Conservation (phyloP, 2,329 filamentous ascomycete genomes). For the Verticillium isaacii region DNA sequence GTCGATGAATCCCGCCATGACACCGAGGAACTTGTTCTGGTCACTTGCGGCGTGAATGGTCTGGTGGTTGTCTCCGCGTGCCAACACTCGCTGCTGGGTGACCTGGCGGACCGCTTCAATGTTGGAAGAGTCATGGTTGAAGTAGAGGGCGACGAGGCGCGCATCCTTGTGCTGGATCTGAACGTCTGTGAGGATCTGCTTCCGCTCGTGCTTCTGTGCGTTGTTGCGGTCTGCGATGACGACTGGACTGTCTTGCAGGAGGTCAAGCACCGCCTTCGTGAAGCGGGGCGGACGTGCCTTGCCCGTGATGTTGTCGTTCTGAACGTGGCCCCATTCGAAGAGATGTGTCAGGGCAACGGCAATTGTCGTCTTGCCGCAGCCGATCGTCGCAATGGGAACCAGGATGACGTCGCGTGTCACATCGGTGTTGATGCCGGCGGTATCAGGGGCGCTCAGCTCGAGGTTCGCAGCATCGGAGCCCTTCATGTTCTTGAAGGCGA, state of each 20-base stretch:
- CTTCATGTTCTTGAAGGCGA: constrained; percentile 76
- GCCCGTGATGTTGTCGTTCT: constrained; percentile 92
- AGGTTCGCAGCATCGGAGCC: constrained; percentile 82
- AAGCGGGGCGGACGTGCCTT: constrained; percentile 76
- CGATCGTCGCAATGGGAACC: constrained; percentile 88
- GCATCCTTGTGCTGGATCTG: constrained; percentile 56
- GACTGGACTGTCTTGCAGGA: constrained; percentile 60
- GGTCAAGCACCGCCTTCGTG: constrained; percentile 61
- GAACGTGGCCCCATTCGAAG: constrained; percentile 87
- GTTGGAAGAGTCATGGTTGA: constrained; percentile 74
- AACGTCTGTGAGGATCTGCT: constrained; percentile 81
- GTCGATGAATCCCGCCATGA: constrained; percentile 91
- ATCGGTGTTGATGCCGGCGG: constrained; percentile 41
- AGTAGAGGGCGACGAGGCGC: constrained; percentile 81
- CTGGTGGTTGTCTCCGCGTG: constrained; percentile 92
- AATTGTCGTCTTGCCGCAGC: constrained; percentile 94
- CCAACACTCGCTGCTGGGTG: constrained; percentile 73
- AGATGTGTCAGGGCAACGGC: constrained; percentile 76
- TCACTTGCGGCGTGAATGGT: constrained; percentile 86
- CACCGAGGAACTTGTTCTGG: constrained; percentile 68
- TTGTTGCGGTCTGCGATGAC: constrained; percentile 95
- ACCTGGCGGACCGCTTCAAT: constrained; percentile 69
- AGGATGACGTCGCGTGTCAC: constrained; percentile 69
- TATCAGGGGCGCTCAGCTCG: constrained; percentile 49
- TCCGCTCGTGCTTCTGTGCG: constrained; percentile 79